phyloP scores from a whole-genome alignment of 108 stramenopile species.

The Pseudonitzschia delicatissima region DNA sequence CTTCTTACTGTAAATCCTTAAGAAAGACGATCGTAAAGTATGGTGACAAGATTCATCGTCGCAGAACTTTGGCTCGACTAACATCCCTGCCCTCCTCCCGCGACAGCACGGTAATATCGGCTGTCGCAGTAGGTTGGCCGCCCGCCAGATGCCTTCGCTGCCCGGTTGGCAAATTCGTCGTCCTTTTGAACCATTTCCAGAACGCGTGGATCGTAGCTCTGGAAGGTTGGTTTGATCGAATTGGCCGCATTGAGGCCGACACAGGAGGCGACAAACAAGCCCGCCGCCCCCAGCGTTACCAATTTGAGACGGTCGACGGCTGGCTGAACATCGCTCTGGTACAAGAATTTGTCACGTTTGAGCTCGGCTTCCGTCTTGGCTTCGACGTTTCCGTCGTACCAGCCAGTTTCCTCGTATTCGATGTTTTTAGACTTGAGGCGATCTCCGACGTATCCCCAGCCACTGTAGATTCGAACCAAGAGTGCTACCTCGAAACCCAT shows the following conservation, averaged over 20 bases:
- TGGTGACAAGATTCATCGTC: no score
- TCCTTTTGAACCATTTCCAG: slow-evolving; percentile 60
- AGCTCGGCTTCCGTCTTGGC: slow-evolving; percentile 69
- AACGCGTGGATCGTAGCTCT: slow-evolving; percentile 85
- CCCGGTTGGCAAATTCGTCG: slow-evolving; percentile 64
- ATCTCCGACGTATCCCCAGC: slow-evolving; percentile 83
- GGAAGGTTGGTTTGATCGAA: slow-evolving; percentile 60
- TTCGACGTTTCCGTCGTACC: slow-evolving; percentile 85
- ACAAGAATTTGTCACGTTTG: slow-evolving; percentile 74
- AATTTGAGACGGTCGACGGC: slow-evolving; percentile 70
- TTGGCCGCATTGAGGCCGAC: slow-evolving; percentile 61
- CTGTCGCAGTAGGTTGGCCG: slow-evolving; percentile 82
- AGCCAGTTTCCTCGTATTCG: slow-evolving; percentile 85
- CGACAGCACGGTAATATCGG: slow-evolving; percentile 83
- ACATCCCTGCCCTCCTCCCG: slow-evolving; percentile 78
- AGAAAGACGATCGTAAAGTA: no score
- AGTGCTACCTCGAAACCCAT: slow-evolving; percentile 51
- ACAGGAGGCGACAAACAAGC: slow-evolving; percentile 61
- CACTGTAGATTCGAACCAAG: slow-evolving; percentile 65
- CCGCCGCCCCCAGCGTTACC: slow-evolving; percentile 45
- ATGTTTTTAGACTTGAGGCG: slow-evolving; percentile 77
- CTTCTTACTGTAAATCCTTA: no score
- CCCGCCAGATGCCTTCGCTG: slow-evolving; percentile 61
- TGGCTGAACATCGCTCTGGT: slow-evolving; percentile 68
- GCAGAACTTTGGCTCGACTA: neutral